Evolutionary conservation across 1,284 basidiomycete genomes (phyloP).

Genomic region (Neonothopanus nambi): DNA sequence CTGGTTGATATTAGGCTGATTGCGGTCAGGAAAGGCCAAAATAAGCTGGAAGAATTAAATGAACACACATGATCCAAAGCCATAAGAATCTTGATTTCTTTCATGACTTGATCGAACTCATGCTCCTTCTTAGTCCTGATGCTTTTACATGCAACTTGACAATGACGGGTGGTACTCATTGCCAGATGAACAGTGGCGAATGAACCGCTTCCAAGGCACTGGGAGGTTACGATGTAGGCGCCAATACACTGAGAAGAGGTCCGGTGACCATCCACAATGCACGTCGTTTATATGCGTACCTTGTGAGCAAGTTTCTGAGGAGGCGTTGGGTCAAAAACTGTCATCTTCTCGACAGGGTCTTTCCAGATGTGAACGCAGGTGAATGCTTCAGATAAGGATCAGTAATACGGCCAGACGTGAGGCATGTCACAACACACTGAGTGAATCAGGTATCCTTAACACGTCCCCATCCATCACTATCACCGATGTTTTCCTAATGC

Average conservation of each 20-base stretch:
- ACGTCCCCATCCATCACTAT: constrained; percentile 76
- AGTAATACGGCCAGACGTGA: background rate
- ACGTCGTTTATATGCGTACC: constrained; percentile 31
- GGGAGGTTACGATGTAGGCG: constrained; percentile 66
- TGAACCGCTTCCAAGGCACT: constrained; percentile 76
- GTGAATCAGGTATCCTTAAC: constrained; percentile 64
- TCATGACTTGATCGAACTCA: constrained; percentile 64
- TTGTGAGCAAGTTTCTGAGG: constrained; percentile 54
- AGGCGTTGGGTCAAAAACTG: constrained; percentile 62
- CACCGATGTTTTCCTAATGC: constrained; percentile 60
- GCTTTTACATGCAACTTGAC: constrained; percentile 84
- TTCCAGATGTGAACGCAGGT: constrained; percentile 61
- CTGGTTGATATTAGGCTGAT: constrained; percentile 78
- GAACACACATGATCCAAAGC: constrained; percentile 65
- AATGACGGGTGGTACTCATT: constrained; percentile 56
- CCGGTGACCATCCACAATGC: constrained; percentile 7
- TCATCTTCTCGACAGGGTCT: constrained; percentile 48
- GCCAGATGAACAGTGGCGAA: constrained; percentile 82
- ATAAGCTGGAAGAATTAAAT: constrained; percentile 1
- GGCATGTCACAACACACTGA: constrained; percentile 38
- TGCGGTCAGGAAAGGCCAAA: background rate
- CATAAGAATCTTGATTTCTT: constrained; percentile 74
- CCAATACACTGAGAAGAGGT: constrained; percentile 44
- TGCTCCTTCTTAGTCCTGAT: constrained; percentile 60
- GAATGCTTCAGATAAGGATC: constrained; percentile 47